Base-by-base conservation (phyloP, 1,284 basidiomycete species). In the Sphaerobolus stellatus region DNA sequence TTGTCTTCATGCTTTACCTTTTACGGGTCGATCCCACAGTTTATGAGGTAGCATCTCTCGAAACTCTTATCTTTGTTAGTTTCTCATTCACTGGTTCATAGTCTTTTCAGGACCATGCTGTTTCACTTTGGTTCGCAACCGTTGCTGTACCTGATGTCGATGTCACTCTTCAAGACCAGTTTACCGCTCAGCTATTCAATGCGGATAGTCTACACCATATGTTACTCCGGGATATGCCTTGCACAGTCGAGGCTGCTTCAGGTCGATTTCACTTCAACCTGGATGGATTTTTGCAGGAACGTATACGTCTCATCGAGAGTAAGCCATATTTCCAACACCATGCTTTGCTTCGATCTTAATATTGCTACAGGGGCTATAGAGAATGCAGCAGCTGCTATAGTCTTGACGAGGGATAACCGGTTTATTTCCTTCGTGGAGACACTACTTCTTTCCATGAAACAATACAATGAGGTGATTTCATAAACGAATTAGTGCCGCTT, bases 1-100 rank as follows among this genome's bases (percentile, higher is more conserved):
- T 93, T 44, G 78, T 83, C 14, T 84, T 94, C 65, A 82, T 86
- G 74, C 76, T 81, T 45, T 83, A 77, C 50, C 71, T 93, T 2
- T 75, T 91, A 31, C 69, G 75, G 44, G 71, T 86, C 9, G 86
- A 94, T 61, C 83, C 86, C 0, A 72, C 70, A 48, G 75, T 82
- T 25, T 92, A 90, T 64, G 52, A 61, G 50, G 88, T 89, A 57
- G 22, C 50, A 2, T 41, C 44, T 20, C 8, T 36, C 50, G 55
- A 22, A n/a, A 40, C 45, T 27, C 18, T 56, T 48, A 6, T 25
- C 30, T 41, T 47, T 45, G 29, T 36, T 44, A 46, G 50, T 4
- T 33, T 44, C 43, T 18, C 28, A 20, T 52, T 38, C 27, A 24
- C 31, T 57, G 24, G 41, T 27, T 20, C 40, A n/a, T 43, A 88